Evolutionary conservation across 345 rosid species (phyloP), one percentile per base, ranked within the genome.

Genomic region (Populus deltoides): DNA sequence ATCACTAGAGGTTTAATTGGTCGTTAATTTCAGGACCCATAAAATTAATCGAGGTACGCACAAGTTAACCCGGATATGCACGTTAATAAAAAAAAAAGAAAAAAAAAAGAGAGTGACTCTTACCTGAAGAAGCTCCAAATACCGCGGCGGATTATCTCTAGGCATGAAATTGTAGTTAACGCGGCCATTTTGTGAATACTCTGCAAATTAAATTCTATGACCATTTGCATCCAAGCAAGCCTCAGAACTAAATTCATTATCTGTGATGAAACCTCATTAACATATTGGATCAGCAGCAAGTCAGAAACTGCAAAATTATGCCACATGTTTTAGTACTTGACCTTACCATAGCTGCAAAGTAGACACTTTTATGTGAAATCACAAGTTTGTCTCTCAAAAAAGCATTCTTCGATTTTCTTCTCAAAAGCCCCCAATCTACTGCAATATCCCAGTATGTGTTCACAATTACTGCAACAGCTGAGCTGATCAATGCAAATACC

Each of bases 61-160:
- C 27, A 25, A 25, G 27, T 25, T 25, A 1, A 25, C 27, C 27
- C 27, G 27, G 27, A 25, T 1, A 25, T 1, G 0, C 27, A 25
- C 27, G 27, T 25, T 25, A 25, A 25, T 25, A 25, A 25, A 25
- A 25, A 25, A 25, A 25, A n/a, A n/a, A n/a, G n/a, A n/a, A n/a
- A n/a, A 25, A 25, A 25, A 25, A 25, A 25, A 25, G 3, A 57
- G 41, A 61, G 65, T 33, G 49, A 35, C 39, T 39, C 8, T 72
- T 82, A 90, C 97, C 93, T 90, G 90, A 91, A 91, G 85, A 93
- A 93, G 81, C 86, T 93, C 96, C 96, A 93, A 47, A 91, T 82
- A 62, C 93, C 94, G 0, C 94, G 86, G 22, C 94, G 89, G 69
- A 90, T 74, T 16, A 90, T 86, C 81, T 93, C 97, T 27, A 91